Evolutionary conservation across 1,139 yeast genomes (phyloP).

Genomic region (Debaryomyces sp.): DNA sequence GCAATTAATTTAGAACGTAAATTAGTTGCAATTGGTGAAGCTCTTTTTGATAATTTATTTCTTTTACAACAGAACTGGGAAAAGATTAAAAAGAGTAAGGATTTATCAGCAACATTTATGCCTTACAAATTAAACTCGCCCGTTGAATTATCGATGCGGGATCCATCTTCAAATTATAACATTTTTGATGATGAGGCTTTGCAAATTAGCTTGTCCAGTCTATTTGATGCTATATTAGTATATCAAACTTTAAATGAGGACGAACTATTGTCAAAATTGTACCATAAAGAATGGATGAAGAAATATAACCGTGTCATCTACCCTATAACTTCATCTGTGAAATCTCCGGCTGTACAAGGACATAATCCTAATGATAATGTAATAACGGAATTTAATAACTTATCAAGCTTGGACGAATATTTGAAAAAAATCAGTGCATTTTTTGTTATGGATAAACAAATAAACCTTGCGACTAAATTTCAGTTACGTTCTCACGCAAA

Average conservation of each 20-base stretch:
- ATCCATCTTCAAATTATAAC: slow-evolving; percentile 49
- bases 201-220: slow-evolving; percentile 62
- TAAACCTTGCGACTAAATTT: slow-evolving; percentile 59
- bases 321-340: slow-evolving; percentile 51
- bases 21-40: slow-evolving; percentile 60
- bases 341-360: slow-evolving; percentile 17
- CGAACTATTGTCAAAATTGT: slow-evolving; percentile 59
- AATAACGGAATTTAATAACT: slow-evolving; percentile 22
- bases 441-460: slow-evolving; percentile 71
- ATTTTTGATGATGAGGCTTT: slow-evolving; percentile 49
- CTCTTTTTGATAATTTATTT: slow-evolving; percentile 56
- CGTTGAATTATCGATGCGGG: slow-evolving; percentile 74
- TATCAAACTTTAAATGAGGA: slow-evolving; percentile 72
- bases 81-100: slow-evolving; percentile 34
- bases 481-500: slow-evolving; percentile 56
- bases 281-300: slow-evolving; percentile 72
- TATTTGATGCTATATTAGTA: slow-evolving; percentile 83
- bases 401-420: slow-evolving; percentile 48
- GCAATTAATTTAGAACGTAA: slow-evolving; percentile 64
- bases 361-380: slow-evolving; percentile 1
- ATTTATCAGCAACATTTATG: slow-evolving; percentile 37
- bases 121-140: slow-evolving; percentile 82
- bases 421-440: slow-evolving; percentile 73
- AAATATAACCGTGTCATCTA: slow-evolving; percentile 75
- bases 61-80: slow-evolving; percentile 64